These are phyloP conservation scores for Vachellia pachyceras DNA, from an alignment of 306 rosid genomes.

Conservation along the genomic window DNA sequence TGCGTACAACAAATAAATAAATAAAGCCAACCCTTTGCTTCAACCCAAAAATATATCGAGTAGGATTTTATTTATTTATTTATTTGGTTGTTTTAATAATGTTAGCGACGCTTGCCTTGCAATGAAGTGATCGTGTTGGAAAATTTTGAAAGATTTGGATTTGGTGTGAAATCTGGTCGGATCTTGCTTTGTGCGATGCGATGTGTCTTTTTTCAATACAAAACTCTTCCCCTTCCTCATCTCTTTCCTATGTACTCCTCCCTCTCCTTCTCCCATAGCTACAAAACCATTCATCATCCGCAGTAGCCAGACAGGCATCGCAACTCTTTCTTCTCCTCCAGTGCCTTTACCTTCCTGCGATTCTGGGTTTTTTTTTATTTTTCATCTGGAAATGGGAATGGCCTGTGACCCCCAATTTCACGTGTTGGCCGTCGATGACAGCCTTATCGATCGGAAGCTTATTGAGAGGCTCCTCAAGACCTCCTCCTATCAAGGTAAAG, in stretches of 20 bases:
- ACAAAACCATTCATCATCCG: not conserved
- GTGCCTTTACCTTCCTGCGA: not conserved
- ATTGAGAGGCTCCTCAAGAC: constrained; percentile 83
- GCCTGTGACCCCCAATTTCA: constrained; percentile 81
- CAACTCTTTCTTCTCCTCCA: not conserved
- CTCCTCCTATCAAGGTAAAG: constrained; percentile 89
- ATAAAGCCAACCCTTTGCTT: not conserved
- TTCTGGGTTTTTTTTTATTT: constrained; percentile 18
- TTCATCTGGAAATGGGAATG: constrained; percentile 71
- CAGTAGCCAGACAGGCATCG: not conserved
- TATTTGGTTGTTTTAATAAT: constrained; percentile 6
- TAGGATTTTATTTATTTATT: constrained; percentile 22
- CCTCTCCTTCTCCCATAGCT: constrained; percentile 21
- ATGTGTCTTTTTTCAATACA: constrained; percentile 67
- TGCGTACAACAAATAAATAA: not conserved
- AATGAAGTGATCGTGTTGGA: constrained; percentile 75
- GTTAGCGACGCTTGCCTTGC: constrained; percentile 72
- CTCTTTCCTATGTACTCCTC: constrained; percentile 13
- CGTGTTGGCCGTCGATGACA: constrained; percentile 94
- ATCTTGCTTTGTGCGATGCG: constrained; percentile 91
- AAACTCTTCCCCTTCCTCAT: constrained; percentile 39
- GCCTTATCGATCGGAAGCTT: constrained; percentile 78
- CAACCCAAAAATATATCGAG: constrained; percentile 44
- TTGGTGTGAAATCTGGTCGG: constrained; percentile 97
- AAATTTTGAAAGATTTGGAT: constrained; percentile 86